Evolutionary conservation across 2,329 filamentous ascomycete species (phyloP).

Genomic region (Colletotrichum scovillei): DNA sequence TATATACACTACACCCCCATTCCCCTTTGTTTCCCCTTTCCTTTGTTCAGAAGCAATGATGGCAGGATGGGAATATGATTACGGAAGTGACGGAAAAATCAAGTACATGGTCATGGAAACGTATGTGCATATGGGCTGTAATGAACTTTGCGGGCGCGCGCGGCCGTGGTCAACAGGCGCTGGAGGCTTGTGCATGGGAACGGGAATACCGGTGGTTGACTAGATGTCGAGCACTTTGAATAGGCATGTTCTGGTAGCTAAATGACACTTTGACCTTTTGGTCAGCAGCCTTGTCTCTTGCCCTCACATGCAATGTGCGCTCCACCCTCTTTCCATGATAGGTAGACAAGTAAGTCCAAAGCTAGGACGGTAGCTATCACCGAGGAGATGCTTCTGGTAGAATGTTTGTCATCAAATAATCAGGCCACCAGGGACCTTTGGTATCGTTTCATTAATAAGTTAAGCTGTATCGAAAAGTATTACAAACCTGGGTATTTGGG

Average conservation of each 20-base stretch:
- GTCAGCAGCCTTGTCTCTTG: not conserved
- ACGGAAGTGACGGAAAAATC: not conserved
- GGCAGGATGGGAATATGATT: not conserved
- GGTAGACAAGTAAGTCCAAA: not conserved
- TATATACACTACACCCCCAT: not conserved
- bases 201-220: not conserved
- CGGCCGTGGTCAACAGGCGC: not conserved
- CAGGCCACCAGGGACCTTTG: not conserved
- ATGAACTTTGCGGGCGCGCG: not conserved
- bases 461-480: constrained; percentile 10
- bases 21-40: not conserved
- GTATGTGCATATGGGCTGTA: not conserved
- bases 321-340: not conserved
- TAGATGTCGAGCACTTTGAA: not conserved
- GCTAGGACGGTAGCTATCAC: not conserved
- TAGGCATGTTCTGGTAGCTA: not conserved
- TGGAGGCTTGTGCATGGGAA: not conserved
- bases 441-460: constrained; percentile 28
- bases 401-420: not conserved
- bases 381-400: not conserved
- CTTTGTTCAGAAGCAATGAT: not conserved
- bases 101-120: not conserved
- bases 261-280: not conserved
- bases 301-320: not conserved
- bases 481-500: constrained; percentile 27